Evolutionary conservation across 2,329 filamentous ascomycete species (phyloP).

Genomic region (Moelleriella libera): DNA sequence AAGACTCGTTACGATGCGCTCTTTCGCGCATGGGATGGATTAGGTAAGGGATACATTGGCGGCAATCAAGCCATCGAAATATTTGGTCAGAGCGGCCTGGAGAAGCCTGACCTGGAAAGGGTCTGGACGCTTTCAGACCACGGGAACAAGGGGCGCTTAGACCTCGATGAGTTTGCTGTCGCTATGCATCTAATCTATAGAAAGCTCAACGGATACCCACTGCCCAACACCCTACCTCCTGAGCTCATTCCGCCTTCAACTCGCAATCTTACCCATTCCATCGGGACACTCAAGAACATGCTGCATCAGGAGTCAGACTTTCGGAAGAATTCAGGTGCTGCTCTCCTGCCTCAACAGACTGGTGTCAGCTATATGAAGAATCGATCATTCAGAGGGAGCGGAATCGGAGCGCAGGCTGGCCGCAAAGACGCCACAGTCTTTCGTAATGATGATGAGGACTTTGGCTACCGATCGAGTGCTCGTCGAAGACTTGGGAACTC

Average conservation of each 20-base stretch:
- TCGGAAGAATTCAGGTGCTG: slow-evolving; percentile 77
- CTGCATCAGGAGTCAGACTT: slow-evolving; percentile 80
- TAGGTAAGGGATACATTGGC: slow-evolving; percentile 82
- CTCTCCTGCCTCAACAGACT: slow-evolving; percentile 85
- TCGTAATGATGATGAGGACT: slow-evolving; percentile 87
- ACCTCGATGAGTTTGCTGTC: slow-evolving; percentile 94
- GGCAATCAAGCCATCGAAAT: slow-evolving; percentile 93
- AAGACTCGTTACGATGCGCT: slow-evolving; percentile 93
- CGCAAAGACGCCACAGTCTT: slow-evolving; percentile 95
- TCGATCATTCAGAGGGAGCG: slow-evolving; percentile 69
- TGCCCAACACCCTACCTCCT: slow-evolving; percentile 74
- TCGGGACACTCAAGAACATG: slow-evolving; percentile 83
- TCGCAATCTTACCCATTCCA: slow-evolving; percentile 81
- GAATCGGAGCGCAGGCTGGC: slow-evolving; percentile 38
- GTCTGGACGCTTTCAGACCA: slow-evolving; percentile 93
- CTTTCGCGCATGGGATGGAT: slow-evolving; percentile 92
- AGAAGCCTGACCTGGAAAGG: slow-evolving; percentile 77
- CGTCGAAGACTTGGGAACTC: slow-evolving; percentile 69
- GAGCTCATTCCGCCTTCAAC: slow-evolving; percentile 93
- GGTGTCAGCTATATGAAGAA: slow-evolving; percentile 97
- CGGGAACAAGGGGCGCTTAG: slow-evolving; percentile 83
- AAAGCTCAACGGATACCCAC: slow-evolving; percentile 87
- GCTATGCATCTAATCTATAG: slow-evolving; percentile 99
- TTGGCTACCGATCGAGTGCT: slow-evolving; percentile 88
- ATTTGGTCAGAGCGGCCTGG: slow-evolving; percentile 87